Conservation (phyloP, 202 grass and related monocot genomes). For the Hordeum pubiflorum region DNA sequence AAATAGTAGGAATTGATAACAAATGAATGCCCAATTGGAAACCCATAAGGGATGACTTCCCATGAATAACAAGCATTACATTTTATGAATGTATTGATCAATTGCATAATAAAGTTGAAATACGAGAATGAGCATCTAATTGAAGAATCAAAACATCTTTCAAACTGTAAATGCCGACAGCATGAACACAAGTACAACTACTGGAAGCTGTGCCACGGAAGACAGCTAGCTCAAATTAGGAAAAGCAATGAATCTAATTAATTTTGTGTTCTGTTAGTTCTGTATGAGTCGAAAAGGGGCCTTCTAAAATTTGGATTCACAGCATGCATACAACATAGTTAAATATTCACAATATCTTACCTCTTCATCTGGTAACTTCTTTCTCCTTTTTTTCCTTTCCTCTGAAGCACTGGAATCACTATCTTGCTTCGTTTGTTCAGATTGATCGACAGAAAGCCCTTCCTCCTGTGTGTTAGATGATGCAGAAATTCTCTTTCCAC, state of each 20-base stretch:
- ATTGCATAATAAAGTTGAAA: neutral
- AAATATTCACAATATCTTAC: conserved; percentile 31
- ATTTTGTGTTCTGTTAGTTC: neutral
- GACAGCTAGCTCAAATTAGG: neutral
- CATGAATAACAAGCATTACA: neutral
- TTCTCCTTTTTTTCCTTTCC: conserved; percentile 26
- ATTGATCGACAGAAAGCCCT: neutral
- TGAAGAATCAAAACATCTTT: conserved; percentile 16
- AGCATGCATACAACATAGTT: neutral
- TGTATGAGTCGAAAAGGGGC: neutral
- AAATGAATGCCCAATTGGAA: conserved; percentile 1
- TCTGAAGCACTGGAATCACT: conserved; percentile 16
- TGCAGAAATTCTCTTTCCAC: conserved; percentile 18
- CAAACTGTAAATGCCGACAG: neutral
- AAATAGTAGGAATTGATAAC: neutral
- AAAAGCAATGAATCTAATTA: neutral
- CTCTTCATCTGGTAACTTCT: conserved; percentile 27
- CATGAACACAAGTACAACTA: neutral
- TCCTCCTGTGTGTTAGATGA: conserved; percentile 24
- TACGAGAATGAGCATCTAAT: neutral
- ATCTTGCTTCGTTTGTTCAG: conserved; percentile 27
- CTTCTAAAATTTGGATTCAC: conserved; percentile 1
- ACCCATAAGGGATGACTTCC: neutral
- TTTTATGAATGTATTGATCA: neutral
- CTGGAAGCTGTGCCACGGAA: neutral